Evolutionary conservation across 495 filamentous ascomycete genomes (phyloP).

Genomic region (Penicillium soppii): DNA sequence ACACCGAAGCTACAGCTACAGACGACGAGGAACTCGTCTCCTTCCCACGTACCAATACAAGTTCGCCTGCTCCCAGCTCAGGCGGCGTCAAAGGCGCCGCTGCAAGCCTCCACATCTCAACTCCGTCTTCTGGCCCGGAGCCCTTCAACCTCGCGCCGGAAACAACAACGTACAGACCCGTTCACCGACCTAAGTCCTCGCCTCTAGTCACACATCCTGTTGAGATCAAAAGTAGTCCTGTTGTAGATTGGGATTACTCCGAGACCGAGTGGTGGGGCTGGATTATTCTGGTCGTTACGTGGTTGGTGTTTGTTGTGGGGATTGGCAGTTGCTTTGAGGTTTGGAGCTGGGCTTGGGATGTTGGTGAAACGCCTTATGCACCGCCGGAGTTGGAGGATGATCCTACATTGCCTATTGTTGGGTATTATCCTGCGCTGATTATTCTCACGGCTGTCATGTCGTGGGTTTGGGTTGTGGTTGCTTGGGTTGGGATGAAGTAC

Average conservation of each 20-base stretch:
- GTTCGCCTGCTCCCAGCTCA: constrained; percentile 28
- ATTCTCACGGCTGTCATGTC: constrained; percentile 94
- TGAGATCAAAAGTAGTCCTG: constrained; percentile 37
- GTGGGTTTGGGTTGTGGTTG: constrained; percentile 97
- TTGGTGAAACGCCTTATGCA: constrained; percentile 92
- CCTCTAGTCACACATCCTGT: constrained; percentile 53
- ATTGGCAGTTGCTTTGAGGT: constrained; percentile 95
- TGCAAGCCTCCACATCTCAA: constrained; percentile 34
- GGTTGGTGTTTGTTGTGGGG: constrained; percentile 91
- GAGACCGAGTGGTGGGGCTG: constrained; percentile 98
- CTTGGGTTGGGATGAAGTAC: constrained; percentile 99
- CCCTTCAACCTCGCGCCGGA: constrained; percentile 58
- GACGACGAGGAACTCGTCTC: constrained; percentile 76
- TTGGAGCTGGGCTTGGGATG: constrained; percentile 99
- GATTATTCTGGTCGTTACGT: constrained; percentile 84
- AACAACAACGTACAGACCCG: constrained; percentile 31
- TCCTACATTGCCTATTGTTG: constrained; percentile 87
- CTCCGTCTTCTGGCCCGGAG: constrained; percentile 61
- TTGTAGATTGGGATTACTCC: constrained; percentile 72
- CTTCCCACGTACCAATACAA: constrained; percentile 44
- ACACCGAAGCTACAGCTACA: constrained; percentile 68
- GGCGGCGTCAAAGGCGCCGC: constrained; percentile 15
- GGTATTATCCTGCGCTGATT: constrained; percentile 93
- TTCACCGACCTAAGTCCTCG: constrained; percentile 56
- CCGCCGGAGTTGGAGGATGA: constrained; percentile 92